phyloP scores from a whole-genome alignment of 495 filamentous ascomycete species.

The Eremomyces bilateralis region DNA sequence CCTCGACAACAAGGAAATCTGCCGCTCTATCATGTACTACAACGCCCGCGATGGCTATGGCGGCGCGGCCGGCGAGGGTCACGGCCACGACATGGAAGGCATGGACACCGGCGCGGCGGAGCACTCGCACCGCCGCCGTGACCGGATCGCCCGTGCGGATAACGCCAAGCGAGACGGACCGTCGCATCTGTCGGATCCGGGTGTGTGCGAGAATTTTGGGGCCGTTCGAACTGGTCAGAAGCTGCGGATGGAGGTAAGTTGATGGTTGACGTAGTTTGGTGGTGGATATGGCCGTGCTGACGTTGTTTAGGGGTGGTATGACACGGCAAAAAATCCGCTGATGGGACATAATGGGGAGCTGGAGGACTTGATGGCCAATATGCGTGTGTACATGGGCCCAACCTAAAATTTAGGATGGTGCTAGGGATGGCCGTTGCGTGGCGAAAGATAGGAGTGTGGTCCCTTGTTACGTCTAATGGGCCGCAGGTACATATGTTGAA shows the following conservation, averaged over 20 bases:
- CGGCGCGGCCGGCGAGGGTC: neutral
- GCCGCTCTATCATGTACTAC: neutral
- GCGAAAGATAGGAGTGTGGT: no score
- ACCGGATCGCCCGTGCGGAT: neutral
- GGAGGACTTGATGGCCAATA: neutral
- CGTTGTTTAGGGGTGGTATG: no score
- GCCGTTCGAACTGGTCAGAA: neutral
- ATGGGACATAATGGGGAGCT: neutral
- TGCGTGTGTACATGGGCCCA: neutral
- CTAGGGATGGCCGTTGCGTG: no score
- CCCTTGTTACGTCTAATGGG: no score
- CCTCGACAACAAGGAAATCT: neutral
- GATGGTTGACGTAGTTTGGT: no score
- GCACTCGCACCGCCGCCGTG: no score
- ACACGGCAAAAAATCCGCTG: neutral
- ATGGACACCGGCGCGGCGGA: neutral
- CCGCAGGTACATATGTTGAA: no score
- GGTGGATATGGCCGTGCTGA: no score
- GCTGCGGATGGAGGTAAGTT: neutral
- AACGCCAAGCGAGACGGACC: no score
- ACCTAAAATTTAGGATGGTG: no score
- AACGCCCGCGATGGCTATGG: neutral
- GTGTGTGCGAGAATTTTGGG: neutral
- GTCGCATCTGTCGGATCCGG: neutral
- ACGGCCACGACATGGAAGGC: no score